These are phyloP conservation scores for Neurospora sublineolata DNA, from an alignment of 495 filamentous ascomycete genomes.

Conservation along the genomic window DNA sequence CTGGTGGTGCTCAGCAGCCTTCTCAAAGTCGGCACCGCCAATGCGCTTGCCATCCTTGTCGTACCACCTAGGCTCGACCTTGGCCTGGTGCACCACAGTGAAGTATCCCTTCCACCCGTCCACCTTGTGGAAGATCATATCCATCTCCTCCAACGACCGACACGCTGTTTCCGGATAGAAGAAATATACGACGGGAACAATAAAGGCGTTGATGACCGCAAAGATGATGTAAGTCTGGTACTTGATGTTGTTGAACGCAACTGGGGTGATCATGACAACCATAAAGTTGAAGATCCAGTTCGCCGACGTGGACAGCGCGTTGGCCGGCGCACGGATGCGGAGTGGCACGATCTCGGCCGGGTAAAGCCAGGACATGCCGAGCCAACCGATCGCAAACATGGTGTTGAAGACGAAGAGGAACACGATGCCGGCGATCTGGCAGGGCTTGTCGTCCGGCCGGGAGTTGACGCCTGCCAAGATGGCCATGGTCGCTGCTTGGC, in stretches of 20 bases:
- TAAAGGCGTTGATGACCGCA: slow-evolving; percentile 62
- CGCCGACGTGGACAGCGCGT: slow-evolving; percentile 56
- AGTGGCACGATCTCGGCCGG: slow-evolving; percentile 61
- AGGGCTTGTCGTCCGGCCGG: slow-evolving; percentile 12
- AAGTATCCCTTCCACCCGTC: slow-evolving; percentile 38
- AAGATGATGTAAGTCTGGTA: slow-evolving; percentile 73
- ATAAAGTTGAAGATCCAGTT: slow-evolving; percentile 53
- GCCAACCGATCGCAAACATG: slow-evolving; percentile 45
- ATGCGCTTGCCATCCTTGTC: slow-evolving; percentile 12
- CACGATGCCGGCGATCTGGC: slow-evolving; percentile 35
- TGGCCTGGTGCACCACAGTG: slow-evolving; percentile 48
- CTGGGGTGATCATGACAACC: slow-evolving; percentile 63
- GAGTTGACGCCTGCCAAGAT: slow-evolving; percentile 44
- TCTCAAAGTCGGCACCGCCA: not conserved
- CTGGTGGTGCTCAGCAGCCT: not conserved
- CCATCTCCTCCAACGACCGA: slow-evolving; percentile 66
- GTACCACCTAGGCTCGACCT: slow-evolving; percentile 53
- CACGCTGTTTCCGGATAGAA: slow-evolving; percentile 69
- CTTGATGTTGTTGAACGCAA: slow-evolving; percentile 53
- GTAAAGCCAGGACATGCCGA: slow-evolving; percentile 51
- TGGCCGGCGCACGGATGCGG: slow-evolving; percentile 61
- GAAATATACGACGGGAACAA: slow-evolving; percentile 59
- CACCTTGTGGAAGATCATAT: slow-evolving; percentile 59
- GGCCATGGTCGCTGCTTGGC: slow-evolving; percentile 59
- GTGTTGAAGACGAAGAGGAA: slow-evolving; percentile 43